Percentiles rank a stretch among this genome's conserved stretches.
These are phyloP conservation scores for Oryza longistaminata DNA, from an alignment of 176 grass and related monocot species.

Conservation along the genomic window DNA sequence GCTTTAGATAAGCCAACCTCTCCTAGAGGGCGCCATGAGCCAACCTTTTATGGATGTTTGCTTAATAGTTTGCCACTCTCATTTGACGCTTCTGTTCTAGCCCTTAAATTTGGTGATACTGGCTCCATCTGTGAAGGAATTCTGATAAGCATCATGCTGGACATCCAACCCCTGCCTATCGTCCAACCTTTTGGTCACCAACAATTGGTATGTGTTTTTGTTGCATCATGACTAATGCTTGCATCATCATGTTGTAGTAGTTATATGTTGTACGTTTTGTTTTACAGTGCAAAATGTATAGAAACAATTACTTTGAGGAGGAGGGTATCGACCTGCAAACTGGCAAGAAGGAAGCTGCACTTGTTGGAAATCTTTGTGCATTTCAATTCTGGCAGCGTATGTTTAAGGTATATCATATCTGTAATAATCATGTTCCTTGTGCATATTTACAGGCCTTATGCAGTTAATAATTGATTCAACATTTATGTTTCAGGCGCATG, in stretches of 20 bases:
- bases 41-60: slow-evolving; percentile 83
- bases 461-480: slow-evolving; percentile 12
- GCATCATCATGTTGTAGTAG: slow-evolving; percentile 10
- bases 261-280: slow-evolving; percentile 35
- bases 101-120: slow-evolving; percentile 77
- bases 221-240: slow-evolving; percentile 3
- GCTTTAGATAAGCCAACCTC: slow-evolving; percentile 61
- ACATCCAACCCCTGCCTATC: slow-evolving; percentile 83
- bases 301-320: slow-evolving; percentile 66
- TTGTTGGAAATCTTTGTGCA: slow-evolving; percentile 82
- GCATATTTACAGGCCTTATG: not conserved
- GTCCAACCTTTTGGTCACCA: slow-evolving; percentile 79
- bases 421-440: slow-evolving; percentile 11
- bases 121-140: slow-evolving; percentile 73
- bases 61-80: slow-evolving; percentile 85
- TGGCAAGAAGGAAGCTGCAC: slow-evolving; percentile 74
- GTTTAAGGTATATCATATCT: slow-evolving; percentile 72
- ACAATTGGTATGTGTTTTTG: slow-evolving; percentile 60
- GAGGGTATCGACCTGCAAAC: slow-evolving; percentile 41
- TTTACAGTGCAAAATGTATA: slow-evolving; percentile 62
- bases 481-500: slow-evolving; percentile 2
- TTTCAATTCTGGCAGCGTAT: slow-evolving; percentile 91
- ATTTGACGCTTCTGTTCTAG: slow-evolving; percentile 74
- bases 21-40: slow-evolving; percentile 60
- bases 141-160: slow-evolving; percentile 77